phyloP scores from a whole-genome alignment of 352 stramenopile genomes.

The Phytopythium oedochilum region DNA sequence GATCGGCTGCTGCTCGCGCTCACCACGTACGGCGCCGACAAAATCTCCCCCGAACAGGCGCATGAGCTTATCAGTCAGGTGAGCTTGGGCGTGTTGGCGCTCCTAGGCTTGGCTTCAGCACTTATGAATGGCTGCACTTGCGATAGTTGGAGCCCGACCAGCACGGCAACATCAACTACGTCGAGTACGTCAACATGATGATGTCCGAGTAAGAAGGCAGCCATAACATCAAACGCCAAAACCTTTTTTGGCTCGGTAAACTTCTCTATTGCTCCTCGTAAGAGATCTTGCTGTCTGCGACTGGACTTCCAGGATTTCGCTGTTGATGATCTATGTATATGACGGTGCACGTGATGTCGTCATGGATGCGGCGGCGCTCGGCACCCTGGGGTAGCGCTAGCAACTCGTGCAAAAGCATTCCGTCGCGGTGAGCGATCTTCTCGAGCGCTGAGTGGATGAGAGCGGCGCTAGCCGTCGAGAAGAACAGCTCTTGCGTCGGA shows the following conservation, averaged over 20 bases:
- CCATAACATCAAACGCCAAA: too few species aligned
- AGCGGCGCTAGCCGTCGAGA: conserved; percentile 43
- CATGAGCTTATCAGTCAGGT: conserved; percentile 90
- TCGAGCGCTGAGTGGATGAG: conserved; percentile 70
- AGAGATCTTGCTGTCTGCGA: conserved; percentile 1
- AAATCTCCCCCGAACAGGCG: conserved; percentile 88
- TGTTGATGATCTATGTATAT: conserved; percentile 41
- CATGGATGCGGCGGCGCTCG: conserved; percentile 53
- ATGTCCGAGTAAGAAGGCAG: conserved; percentile 67
- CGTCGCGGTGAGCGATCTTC: conserved; percentile 64
- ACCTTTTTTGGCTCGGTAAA: neutral
- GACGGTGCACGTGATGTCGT: conserved; percentile 81
- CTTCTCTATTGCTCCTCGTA: neutral
- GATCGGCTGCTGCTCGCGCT: conserved; percentile 83
- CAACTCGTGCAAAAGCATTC: conserved; percentile 65
- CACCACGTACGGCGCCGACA: conserved; percentile 88
- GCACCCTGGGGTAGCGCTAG: conserved; percentile 45
- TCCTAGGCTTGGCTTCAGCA: neutral
- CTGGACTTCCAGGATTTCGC: neutral
- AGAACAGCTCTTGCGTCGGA: conserved; percentile 45
- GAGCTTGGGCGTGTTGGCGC: conserved; percentile 1
- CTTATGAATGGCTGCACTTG: conserved; percentile 4
- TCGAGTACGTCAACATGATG: conserved; percentile 96
- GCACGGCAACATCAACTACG: conserved; percentile 91
- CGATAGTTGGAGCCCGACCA: conserved; percentile 87